These are phyloP conservation scores for Oidium heveae DNA, from an alignment of 2,329 filamentous ascomycete genomes.

Conservation along the genomic window DNA sequence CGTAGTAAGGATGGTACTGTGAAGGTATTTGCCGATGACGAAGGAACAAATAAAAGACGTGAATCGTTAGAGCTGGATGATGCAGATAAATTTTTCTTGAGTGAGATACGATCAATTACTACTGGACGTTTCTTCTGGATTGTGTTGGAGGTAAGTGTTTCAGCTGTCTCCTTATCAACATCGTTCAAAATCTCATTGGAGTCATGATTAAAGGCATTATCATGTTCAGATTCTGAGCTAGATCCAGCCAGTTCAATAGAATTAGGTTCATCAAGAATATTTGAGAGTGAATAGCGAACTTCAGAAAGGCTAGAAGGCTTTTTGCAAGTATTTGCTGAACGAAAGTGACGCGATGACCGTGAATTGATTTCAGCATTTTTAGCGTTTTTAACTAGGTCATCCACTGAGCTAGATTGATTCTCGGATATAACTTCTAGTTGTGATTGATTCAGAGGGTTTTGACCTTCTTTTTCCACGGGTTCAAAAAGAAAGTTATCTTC, in stretches of 20 bases:
- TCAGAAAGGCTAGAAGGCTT: conserved; percentile 56
- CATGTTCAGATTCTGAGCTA: conserved; percentile 27
- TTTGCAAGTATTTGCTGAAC: conserved; percentile 32
- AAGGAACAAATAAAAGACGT: conserved; percentile 31
- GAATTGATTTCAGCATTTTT: conserved; percentile 19
- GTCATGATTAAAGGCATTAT: conserved; percentile 16
- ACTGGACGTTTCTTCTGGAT: conserved; percentile 17
- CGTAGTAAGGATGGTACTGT: conserved; percentile 47
- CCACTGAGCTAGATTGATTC: conserved; percentile 13
- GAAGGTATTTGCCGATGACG: conserved; percentile 23
- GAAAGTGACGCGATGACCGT: conserved; percentile 31
- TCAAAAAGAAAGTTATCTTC: conserved; percentile 51
- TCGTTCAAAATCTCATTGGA: conserved; percentile 14
- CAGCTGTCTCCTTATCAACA: conserved; percentile 9
- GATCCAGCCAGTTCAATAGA: conserved; percentile 21
- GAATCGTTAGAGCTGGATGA: conserved; percentile 13
- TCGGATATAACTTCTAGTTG: conserved; percentile 19
- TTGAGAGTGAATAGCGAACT: conserved; percentile 61
- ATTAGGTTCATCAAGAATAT: conserved; percentile 50
- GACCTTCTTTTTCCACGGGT: conserved; percentile 17
- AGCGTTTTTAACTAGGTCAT: conserved; percentile 17
- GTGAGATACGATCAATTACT: conserved; percentile 47
- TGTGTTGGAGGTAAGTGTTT: conserved; percentile 14
- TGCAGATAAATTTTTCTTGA: conserved; percentile 32
- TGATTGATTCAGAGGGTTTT: conserved; percentile 17